phyloP scores from a whole-genome alignment of 805 yeast species.

The Metschnikowia reukaufii region DNA sequence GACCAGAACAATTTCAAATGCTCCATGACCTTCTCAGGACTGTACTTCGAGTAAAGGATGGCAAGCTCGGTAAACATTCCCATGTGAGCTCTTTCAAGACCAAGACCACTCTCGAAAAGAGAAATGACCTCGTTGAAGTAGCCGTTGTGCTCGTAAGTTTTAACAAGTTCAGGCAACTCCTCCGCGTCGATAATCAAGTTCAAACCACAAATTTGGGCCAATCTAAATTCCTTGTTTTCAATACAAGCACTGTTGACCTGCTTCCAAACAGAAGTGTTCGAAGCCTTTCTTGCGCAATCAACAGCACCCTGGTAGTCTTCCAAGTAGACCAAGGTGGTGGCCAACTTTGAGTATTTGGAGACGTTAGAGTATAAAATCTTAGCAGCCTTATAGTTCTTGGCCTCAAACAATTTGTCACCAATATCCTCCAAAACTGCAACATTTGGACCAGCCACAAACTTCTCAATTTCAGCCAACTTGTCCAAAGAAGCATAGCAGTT shows the following conservation, averaged over 20 bases:
- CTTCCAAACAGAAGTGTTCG: slow-evolving; percentile 92
- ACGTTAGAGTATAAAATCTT: slow-evolving; percentile 81
- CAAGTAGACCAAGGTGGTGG: slow-evolving; percentile 91
- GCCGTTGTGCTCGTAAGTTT: slow-evolving; percentile 84
- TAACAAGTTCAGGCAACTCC: slow-evolving; percentile 86
- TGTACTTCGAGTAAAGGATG: slow-evolving; percentile 83
- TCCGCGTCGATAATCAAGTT: slow-evolving; percentile 97
- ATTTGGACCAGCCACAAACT: slow-evolving; percentile 78
- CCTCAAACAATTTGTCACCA: slow-evolving; percentile 86
- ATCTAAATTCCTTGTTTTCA: slow-evolving; percentile 89
- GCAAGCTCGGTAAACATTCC: slow-evolving; percentile 99
- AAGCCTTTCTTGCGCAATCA: slow-evolving; percentile 97
- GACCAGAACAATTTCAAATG: slow-evolving; percentile 98
- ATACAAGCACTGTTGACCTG: slow-evolving; percentile 97
- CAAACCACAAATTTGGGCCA: slow-evolving; percentile 98
- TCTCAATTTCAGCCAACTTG: slow-evolving; percentile 77
- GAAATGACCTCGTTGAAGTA: slow-evolving; percentile 90
- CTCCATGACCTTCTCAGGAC: slow-evolving; percentile 89
- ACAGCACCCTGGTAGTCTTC: slow-evolving; percentile 95
- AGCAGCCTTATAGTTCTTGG: slow-evolving; percentile 87
- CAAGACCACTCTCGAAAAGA: slow-evolving; percentile 91
- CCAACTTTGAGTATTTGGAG: slow-evolving; percentile 93
- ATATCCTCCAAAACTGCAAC: slow-evolving; percentile 90
- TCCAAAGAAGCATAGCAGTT: slow-evolving; percentile 81
- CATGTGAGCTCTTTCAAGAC: slow-evolving; percentile 98